These are phyloP conservation scores for Proliferodiscus dingleyae DNA, from an alignment of 2,329 filamentous ascomycete genomes.

Conservation along the genomic window DNA sequence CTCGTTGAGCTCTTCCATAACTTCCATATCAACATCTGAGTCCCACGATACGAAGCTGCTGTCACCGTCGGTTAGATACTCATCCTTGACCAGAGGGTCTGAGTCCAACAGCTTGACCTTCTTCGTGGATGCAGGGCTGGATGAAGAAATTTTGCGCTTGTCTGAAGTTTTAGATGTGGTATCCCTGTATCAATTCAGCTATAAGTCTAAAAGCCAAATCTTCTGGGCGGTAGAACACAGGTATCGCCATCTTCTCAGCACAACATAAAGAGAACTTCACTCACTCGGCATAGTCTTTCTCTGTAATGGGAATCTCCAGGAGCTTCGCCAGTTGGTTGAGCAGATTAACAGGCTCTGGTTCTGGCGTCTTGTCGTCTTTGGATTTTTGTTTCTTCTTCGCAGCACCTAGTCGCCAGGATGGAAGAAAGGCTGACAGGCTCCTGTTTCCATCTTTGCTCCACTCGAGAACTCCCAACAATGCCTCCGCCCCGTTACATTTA, in stretches of 20 bases:
- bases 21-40: no score
- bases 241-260: not conserved
- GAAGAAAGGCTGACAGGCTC: not conserved
- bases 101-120: not conserved
- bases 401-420: not conserved
- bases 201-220: no score
- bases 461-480: not conserved
- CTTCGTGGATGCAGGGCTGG: no score
- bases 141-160: no score
- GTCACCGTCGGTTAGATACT: not conserved
- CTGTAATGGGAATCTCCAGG: slow-evolving; percentile 1
- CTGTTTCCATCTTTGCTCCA: not conserved
- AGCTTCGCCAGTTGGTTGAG: slow-evolving; percentile 11
- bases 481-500: slow-evolving; percentile 12
- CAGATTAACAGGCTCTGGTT: slow-evolving; percentile 6
- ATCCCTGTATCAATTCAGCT: no score
- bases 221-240: not conserved
- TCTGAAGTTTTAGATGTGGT: no score
- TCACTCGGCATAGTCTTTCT: not conserved
- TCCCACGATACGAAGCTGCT: not conserved
- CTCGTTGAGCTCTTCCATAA: no score
- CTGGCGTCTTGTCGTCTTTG: slow-evolving; percentile 1
- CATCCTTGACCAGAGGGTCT: not conserved
- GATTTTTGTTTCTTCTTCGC: not conserved
- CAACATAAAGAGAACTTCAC: no score